A percentile compares a stretch with the other conserved stretches of the same genome.
phyloP scores from a whole-genome alignment of 208 protist species.

The Wallacemonas sp. region DNA sequence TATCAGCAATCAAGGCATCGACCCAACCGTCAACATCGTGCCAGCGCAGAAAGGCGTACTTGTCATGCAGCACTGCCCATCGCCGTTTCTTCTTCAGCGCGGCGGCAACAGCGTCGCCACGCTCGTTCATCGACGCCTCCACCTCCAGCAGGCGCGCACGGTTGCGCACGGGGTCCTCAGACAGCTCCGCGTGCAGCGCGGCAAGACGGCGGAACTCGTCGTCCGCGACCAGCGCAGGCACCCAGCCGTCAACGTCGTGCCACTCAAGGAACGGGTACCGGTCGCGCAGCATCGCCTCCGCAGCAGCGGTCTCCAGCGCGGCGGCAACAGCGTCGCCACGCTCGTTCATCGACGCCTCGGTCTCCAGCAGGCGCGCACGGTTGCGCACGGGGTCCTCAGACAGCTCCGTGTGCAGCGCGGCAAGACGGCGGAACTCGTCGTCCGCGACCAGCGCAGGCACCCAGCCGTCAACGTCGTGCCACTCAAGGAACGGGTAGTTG shows the following conservation, averaged over 20 bases:
- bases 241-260: conserved; percentile 28
- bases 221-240: conserved; percentile 19
- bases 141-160: conserved; percentile 14
- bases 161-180: conserved; percentile 27
- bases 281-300: too few species aligned
- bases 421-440: conserved; percentile 14
- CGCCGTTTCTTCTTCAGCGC: not conserved
- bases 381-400: conserved; percentile 27
- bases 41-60: conserved; percentile 11
- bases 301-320: too few species aligned
- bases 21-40: conserved; percentile 10
- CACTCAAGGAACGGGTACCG: conserved; percentile 32
- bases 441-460: conserved; percentile 19
- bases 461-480: conserved; percentile 29
- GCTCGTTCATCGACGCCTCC: conserved; percentile 26
- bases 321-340: conserved; percentile 10
- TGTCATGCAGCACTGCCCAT: not conserved
- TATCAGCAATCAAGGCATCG: conserved; percentile 2
- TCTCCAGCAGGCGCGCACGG: conserved; percentile 11
- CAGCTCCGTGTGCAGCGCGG: conserved; percentile 19
- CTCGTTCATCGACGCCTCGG: conserved; percentile 27
- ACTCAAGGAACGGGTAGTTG: conserved; percentile 30
- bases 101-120: conserved; percentile 7
- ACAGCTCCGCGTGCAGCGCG: conserved; percentile 20
- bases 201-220: conserved; percentile 13